Evolutionary conservation across 2,329 filamentous ascomycete species (phyloP), one percentile per base, ranked within the genome.

Genomic region (Sporothrix protearum): DNA sequence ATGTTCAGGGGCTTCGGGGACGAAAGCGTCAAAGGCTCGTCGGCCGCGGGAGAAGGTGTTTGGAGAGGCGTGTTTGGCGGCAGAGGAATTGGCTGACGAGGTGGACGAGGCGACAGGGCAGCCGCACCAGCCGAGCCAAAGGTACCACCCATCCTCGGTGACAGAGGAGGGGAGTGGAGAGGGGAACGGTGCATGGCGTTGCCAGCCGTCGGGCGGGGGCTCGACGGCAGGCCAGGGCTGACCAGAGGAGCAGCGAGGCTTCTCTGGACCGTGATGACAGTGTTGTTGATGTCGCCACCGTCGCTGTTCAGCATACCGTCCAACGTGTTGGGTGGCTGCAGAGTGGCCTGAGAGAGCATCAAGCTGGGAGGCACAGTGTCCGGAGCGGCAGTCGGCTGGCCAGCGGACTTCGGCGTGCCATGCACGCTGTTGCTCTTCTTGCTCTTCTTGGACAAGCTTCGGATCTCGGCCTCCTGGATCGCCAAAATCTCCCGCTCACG

Each of bases 391-490:
- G 78, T 70, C 45, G 77, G 73, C 33, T 79, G 76, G 8, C 77
- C 76, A 73, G 85, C 76, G 73, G 85, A 81, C 68, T 82, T 81
- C 9, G 83, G 81, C 73, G 86, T 82, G 69, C 77, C 79, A 69
- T 84, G 84, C 51, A 85, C 85, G 75, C 83, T 85, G 76, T 84
- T 84, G 73, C 82, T 83, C 74, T 83, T 85, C 78, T 86, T 89
- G 79, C 85, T 90, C 83, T 92, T 93, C 79, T 92, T 92, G 0
- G 92, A 94, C 39, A 88, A 82, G 79, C 91, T 94, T 72, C 91
- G 86, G 36, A 86, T 85, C 77, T 93, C 90, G 14, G 90, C 87
- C 76, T 94, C 89, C 77, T 89, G 86, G 63, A 87, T 79, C 0
- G 87, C 88, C n/a, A 89, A 80, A 16, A 88, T 84, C 78, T 95